Evolutionary conservation across 148 eudicot species (phyloP).

Genomic region (Silene latifolia): DNA sequence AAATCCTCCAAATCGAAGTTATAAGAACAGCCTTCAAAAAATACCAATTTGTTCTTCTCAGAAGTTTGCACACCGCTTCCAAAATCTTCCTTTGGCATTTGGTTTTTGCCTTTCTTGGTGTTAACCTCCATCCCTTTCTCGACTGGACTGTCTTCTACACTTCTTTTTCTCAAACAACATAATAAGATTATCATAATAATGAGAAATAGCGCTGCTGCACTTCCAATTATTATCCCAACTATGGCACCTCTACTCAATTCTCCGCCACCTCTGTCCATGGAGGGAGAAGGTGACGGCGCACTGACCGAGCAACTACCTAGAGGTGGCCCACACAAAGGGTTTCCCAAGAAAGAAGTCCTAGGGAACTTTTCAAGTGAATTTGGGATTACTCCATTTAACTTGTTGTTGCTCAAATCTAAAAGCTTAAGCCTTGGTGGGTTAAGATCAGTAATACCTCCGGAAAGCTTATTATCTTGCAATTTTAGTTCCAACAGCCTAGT

Average conservation of each 20-base stretch:
- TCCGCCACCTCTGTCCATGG: slow-evolving; percentile 21
- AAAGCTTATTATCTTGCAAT: slow-evolving; percentile 55
- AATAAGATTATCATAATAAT: slow-evolving; percentile 30
- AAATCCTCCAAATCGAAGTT: slow-evolving; percentile 92
- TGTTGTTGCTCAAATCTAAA: slow-evolving; percentile 68
- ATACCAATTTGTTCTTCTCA: slow-evolving; percentile 86
- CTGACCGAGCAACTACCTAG: slow-evolving; percentile 41
- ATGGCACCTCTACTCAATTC: slow-evolving; percentile 46
- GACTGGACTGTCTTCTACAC: slow-evolving; percentile 13
- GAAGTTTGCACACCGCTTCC: slow-evolving; percentile 94
- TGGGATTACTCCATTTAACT: slow-evolving; percentile 67
- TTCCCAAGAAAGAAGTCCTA: slow-evolving; percentile 66
- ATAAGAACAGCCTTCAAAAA: slow-evolving; percentile 68
- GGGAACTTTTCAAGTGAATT: slow-evolving; percentile 52
- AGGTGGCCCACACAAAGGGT: slow-evolving; percentile 83
- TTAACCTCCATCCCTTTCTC: slow-evolving; percentile 43
- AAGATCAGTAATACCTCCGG: slow-evolving; percentile 58
- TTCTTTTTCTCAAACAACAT: slow-evolving; percentile 57
- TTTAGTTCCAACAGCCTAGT: slow-evolving; percentile 42
- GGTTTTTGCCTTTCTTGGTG: slow-evolving; percentile 38
- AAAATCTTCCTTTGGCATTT: slow-evolving; percentile 63
- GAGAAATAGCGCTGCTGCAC: slow-evolving; percentile 32
- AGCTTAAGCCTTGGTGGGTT: slow-evolving; percentile 48
- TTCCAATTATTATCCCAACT: slow-evolving; percentile 52
- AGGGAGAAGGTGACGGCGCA: slow-evolving; percentile 24